A percentile compares a stretch with the other conserved stretches of the same genome.
phyloP scores from a whole-genome alignment of 495 filamentous ascomycete genomes.

The Penicillium waksmanii region DNA sequence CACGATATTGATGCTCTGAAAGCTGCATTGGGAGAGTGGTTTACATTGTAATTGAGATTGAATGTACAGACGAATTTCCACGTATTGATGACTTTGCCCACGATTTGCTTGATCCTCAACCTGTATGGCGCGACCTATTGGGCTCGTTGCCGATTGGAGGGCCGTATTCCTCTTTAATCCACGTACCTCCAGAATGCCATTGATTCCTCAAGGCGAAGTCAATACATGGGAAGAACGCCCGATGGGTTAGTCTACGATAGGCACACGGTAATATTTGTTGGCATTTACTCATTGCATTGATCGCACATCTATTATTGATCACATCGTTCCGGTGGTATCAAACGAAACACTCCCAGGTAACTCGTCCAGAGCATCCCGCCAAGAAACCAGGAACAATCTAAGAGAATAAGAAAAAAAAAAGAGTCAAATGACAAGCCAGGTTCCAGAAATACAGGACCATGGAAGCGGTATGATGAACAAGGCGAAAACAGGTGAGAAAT shows the following conservation, averaged over 20 bases:
- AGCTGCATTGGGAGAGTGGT: conserved; percentile 10
- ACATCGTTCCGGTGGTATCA: conserved; percentile 24
- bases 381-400: conserved; percentile 10
- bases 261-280: not conserved
- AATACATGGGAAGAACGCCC: too few species aligned
- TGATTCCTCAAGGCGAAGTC: too few species aligned
- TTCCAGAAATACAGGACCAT: not conserved
- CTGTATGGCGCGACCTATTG: too few species aligned
- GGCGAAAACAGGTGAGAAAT: not conserved
- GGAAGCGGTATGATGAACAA: conserved; percentile 1
- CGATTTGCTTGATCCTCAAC: too few species aligned
- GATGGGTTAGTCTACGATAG: too few species aligned
- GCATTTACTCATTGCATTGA: conserved; percentile 23
- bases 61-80: too few species aligned
- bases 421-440: conserved; percentile 7
- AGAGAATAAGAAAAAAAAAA: conserved; percentile 2
- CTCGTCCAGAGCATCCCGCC: not conserved
- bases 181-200: too few species aligned
- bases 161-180: too few species aligned
- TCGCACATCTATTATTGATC: conserved; percentile 28
- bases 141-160: too few species aligned
- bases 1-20: conserved; percentile 16
- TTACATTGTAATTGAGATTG: not conserved
- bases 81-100: too few species aligned
- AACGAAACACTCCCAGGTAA: conserved; percentile 2